phyloP scores from a whole-genome alignment of 441 rosid genomes.

The Bocquillonia castaneifolia region DNA sequence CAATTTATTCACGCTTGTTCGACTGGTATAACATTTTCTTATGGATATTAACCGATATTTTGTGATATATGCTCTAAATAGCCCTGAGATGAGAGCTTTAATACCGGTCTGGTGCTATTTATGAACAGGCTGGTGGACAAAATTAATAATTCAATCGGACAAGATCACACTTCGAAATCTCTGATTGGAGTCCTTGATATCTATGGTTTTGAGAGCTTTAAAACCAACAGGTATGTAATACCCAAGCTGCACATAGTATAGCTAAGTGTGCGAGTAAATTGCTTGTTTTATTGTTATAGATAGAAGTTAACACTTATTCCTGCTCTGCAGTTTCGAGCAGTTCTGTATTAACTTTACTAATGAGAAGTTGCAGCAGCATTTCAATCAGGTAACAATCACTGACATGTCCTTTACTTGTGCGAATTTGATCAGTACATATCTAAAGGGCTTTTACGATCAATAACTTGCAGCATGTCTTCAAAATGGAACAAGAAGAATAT shows the following conservation, averaged over 20 bases:
- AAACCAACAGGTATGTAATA: slow-evolving; percentile 63
- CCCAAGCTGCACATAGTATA: neutral
- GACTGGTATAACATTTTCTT: slow-evolving; percentile 52
- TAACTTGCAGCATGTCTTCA: slow-evolving; percentile 83
- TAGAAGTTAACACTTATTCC: slow-evolving; percentile 15
- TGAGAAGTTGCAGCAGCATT: slow-evolving; percentile 98
- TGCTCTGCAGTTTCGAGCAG: slow-evolving; percentile 82
- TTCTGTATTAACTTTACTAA: slow-evolving; percentile 96
- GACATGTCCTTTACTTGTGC: slow-evolving; percentile 10
- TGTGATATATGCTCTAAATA: neutral
- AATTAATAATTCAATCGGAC: slow-evolving; percentile 76
- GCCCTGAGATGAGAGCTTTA: slow-evolving; percentile 2
- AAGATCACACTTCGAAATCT: slow-evolving; percentile 63
- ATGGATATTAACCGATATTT: neutral
- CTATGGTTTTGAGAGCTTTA: slow-evolving; percentile 96
- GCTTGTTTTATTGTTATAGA: too few relatives aligned
- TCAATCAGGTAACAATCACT: slow-evolving; percentile 68
- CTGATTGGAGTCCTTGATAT: slow-evolving; percentile 85
- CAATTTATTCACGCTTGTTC: slow-evolving; percentile 66
- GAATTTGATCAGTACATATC: slow-evolving; percentile 14
- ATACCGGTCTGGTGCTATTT: slow-evolving; percentile 16
- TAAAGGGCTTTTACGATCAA: slow-evolving; percentile 14
- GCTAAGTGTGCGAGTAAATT: neutral
- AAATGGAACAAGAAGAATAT: slow-evolving; percentile 99
- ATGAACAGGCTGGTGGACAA: slow-evolving; percentile 67